Base-by-base conservation (phyloP, 352 stramenopile species). In the Phytophthora palmivora region DNA sequence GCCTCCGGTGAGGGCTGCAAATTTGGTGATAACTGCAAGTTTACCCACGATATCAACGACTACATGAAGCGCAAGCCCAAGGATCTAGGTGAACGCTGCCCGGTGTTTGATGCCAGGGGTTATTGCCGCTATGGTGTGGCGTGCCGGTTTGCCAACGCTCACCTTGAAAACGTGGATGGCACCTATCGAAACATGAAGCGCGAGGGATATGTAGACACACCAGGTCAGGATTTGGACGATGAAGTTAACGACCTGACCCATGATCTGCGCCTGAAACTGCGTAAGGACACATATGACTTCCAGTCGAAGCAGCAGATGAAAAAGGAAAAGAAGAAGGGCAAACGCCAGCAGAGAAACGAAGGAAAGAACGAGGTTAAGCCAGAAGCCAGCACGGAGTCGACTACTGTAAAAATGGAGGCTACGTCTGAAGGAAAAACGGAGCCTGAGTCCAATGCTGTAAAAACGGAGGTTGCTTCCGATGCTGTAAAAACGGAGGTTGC, bases 231-330 rank as follows among this genome's bases (percentile, higher is more conserved):
- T n/a, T 72, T 74, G 45, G 73, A 67, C 21, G 49, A 80, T 39
- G 79, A 94, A 52, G 77, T 80, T 24, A 98, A 98, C 70, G 70
- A 88, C n/a, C 66, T 98, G n/a, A 88, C 77, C 12, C 87, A 93
- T 59, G 78, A 91, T 22, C 78, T 97, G 42, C 81, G 89, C 28
- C 67, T 79, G 38, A 79, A 90, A 44, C 72, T 98, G 28, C 82
- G 96, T 14, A 98, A 98, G 74, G 97, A 97, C 48, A 89, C 79
- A 63, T 98, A 98, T 71, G 72, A 87, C 39, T 98, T 98, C 67
- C 71, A 79, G 48, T 76, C 81, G n/a, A 81, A 82, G 66, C 47
- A 93, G 67, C 79, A 91, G 74, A 88, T 87, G 52, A 81, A 79
- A 36, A 78, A 88, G 16, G 68, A 54, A 15, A 76, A 79, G 43